Evolutionary conservation across 2,329 filamentous ascomycete species (phyloP).

Genomic region (Aureobasidium sp.): DNA sequence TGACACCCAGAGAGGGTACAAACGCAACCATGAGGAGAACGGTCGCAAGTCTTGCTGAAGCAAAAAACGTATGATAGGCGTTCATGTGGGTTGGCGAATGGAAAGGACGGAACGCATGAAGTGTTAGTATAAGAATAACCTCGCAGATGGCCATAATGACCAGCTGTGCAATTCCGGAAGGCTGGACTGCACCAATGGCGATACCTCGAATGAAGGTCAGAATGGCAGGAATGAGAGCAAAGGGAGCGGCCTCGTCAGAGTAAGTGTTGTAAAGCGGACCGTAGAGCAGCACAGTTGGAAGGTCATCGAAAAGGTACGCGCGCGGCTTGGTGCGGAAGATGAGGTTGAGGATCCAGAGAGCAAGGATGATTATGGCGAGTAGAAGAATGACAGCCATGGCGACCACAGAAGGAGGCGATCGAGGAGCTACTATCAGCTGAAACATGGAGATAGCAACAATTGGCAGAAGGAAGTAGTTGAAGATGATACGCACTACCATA

Average conservation of each 20-base stretch:
- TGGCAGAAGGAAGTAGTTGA: slow-evolving; percentile 87
- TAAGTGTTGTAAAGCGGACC: slow-evolving; percentile 97
- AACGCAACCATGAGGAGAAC: slow-evolving; percentile 56
- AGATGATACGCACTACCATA: slow-evolving; percentile 66
- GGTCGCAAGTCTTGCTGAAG: slow-evolving; percentile 66
- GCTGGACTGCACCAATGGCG: slow-evolving; percentile 86
- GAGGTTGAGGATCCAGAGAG: slow-evolving; percentile 70
- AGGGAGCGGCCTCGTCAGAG: slow-evolving; percentile 84
- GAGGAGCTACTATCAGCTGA: slow-evolving; percentile 69
- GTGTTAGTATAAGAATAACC: slow-evolving; percentile 77
- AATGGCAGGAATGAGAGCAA: slow-evolving; percentile 78
- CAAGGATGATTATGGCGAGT: slow-evolving; percentile 63
- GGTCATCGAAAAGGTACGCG: slow-evolving; percentile 84
- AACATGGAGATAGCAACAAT: slow-evolving; percentile 83
- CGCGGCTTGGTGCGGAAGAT: slow-evolving; percentile 76
- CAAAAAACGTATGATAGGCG: slow-evolving; percentile 82
- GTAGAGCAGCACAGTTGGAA: slow-evolving; percentile 81
- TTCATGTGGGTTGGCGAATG: slow-evolving; percentile 95
- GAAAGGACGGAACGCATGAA: slow-evolving; percentile 87
- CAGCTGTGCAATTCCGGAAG: slow-evolving; percentile 86
- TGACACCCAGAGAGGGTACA: slow-evolving; percentile 71
- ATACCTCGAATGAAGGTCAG: slow-evolving; percentile 81
- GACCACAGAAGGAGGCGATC: slow-evolving; percentile 64
- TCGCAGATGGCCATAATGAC: slow-evolving; percentile 91
- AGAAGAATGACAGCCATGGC: slow-evolving; percentile 70